Evolutionary conservation across 768 basidiomycete species (phyloP), one percentile per base, ranked within the genome.

Genomic region (Mycena vulgaris): DNA sequence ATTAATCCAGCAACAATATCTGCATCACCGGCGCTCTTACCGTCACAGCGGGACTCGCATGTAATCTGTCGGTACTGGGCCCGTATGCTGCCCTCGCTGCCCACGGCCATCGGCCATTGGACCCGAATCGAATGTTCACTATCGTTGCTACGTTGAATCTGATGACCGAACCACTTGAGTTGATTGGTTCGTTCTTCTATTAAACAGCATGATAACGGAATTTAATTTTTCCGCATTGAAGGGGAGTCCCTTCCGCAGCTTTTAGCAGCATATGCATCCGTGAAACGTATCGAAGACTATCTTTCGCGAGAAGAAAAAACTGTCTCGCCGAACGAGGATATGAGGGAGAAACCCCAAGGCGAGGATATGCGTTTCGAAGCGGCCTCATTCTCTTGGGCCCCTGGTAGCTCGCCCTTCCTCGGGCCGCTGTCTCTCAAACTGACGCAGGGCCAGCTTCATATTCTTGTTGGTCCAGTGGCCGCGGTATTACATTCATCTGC

Each of bases 251-350:
- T 48, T 11, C 47, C 47, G 25, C 47, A 48, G 47, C 47, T 48
- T 25, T 21, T 48, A 53, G 75, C 90, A 52, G 51, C 51, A 30
- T 52, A 52, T 31, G 51, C 51, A 31, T 52, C 51, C 30, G 8
- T 31, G 21, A 52, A 52, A 17, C 51, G 51, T 27, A 52, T 52
- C 4, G 28, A 52, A 31, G 47, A 27, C 47, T 48, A 48, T 48
- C 47, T 52, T 52, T 52, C 51, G 30, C 51, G 51, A 5, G 5
- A 30, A 52, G 51, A 48, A 27, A 48, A 48, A 17, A 11, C 11
- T 6, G 5, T 17, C 13, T 30, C 30, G 51, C 30, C 16, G 23
- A 30, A 52, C n/a, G 51, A 52, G 51, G 30, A 47, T 25, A 23
- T 17, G 4, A 17, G 2, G 31, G 30, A 52, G 30, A 52, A 30